These are phyloP conservation scores for Xylona heveae DNA, from an alignment of 495 filamentous ascomycete species.

Conservation along the genomic window DNA sequence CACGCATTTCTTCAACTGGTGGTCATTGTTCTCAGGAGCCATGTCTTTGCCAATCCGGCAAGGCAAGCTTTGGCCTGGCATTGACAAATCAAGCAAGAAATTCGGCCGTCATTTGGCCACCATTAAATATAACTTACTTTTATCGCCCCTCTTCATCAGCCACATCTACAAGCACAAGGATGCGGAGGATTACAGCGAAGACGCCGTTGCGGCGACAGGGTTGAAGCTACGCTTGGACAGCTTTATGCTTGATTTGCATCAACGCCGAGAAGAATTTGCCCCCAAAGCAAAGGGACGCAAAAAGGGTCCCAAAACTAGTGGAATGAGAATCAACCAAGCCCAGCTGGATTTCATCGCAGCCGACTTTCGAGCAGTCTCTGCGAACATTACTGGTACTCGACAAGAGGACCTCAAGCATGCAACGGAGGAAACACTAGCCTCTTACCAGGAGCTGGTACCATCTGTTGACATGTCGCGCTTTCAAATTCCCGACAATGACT, in stretches of 20 bases:
- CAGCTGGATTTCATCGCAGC: slow-evolving; percentile 82
- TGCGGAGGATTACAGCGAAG: slow-evolving; percentile 61
- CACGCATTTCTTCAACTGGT: slow-evolving; percentile 96
- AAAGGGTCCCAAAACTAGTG: slow-evolving; percentile 56
- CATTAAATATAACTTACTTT: slow-evolving; percentile 85
- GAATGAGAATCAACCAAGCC: slow-evolving; percentile 86
- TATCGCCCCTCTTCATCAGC: slow-evolving; percentile 83
- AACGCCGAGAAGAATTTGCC: slow-evolving; percentile 76
- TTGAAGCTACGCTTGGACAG: slow-evolving; percentile 86
- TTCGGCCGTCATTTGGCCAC: slow-evolving; percentile 92
- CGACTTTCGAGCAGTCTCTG: slow-evolving; percentile 84
- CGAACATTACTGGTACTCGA: slow-evolving; percentile 61
- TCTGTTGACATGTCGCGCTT: slow-evolving; percentile 67
- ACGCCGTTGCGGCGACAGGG: slow-evolving; percentile 72
- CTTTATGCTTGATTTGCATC: slow-evolving; percentile 90
- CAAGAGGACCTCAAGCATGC: slow-evolving; percentile 47
- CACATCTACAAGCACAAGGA: slow-evolving; percentile 99
- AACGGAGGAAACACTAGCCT: slow-evolving; percentile 32
- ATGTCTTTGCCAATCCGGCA: slow-evolving; percentile 92
- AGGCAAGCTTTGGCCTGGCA: slow-evolving; percentile 70
- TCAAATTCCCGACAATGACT: slow-evolving; percentile 82
- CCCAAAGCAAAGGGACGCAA: slow-evolving; percentile 51
- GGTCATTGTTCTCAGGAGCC: slow-evolving; percentile 82
- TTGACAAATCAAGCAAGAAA: slow-evolving; percentile 94
- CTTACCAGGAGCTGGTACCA: slow-evolving; percentile 28